Evolutionary conservation across 116 monocot species (phyloP).

Genomic region (Trichopus zeylanicus): DNA sequence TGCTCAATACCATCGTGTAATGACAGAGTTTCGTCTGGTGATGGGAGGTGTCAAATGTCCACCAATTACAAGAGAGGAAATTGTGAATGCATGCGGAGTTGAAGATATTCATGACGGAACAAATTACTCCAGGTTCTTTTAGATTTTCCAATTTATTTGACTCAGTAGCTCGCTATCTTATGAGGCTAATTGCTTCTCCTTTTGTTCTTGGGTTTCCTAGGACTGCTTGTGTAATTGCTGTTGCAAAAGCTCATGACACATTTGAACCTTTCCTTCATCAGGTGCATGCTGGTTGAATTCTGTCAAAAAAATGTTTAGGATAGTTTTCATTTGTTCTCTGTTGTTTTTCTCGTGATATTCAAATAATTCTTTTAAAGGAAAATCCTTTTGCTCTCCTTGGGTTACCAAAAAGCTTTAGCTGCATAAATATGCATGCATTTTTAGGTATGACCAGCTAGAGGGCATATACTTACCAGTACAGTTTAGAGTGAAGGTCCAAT

Average conservation of each 20-base stretch:
- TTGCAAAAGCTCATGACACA: slow-evolving; percentile 80
- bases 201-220: slow-evolving; percentile 9
- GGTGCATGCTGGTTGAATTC: slow-evolving; percentile 31
- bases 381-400: too few relatives aligned
- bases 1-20: slow-evolving; percentile 89
- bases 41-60: slow-evolving; percentile 78
- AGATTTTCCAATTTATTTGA: not conserved
- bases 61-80: slow-evolving; percentile 90
- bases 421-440: too few relatives aligned
- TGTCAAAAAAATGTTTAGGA: too few relatives aligned
- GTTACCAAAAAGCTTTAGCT: too few relatives aligned
- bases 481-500: too few relatives aligned
- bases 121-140: slow-evolving; percentile 86
- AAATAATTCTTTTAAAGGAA: too few relatives aligned
- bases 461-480: too few relatives aligned
- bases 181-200: not conserved
- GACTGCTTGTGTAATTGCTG: slow-evolving; percentile 93
- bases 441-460: too few relatives aligned
- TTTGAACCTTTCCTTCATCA: slow-evolving; percentile 95
- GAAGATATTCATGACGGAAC: slow-evolving; percentile 98
- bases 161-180: not conserved
- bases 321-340: too few relatives aligned
- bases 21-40: slow-evolving; percentile 87
- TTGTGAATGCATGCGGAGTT: slow-evolving; percentile 94
- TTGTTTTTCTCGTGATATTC: too few relatives aligned